Percentiles rank a stretch among this genome's conserved stretches.
Evolutionary conservation across 2,329 filamentous ascomycete genomes (phyloP).

Genomic region (Microdochium paspali): DNA sequence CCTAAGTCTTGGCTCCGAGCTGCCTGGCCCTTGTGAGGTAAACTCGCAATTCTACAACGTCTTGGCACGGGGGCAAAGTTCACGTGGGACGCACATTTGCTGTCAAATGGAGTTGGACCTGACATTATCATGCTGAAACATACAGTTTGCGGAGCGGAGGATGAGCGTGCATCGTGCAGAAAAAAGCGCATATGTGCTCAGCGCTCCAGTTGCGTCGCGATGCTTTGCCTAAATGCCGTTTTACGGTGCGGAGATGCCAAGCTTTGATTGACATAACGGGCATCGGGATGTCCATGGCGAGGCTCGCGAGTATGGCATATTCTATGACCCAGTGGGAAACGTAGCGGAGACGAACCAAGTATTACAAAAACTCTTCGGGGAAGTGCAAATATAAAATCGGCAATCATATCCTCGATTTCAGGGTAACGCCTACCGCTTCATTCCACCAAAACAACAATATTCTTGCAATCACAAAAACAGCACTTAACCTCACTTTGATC

Average conservation of each 20-base stretch:
- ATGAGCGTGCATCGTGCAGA: not conserved
- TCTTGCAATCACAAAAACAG: not conserved
- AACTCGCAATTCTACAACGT: not conserved
- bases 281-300: too few species aligned
- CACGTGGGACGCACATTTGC: not conserved
- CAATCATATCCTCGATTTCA: too few species aligned
- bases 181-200: not conserved
- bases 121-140: too few species aligned
- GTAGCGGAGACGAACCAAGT: too few species aligned
- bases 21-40: not conserved
- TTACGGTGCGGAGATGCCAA: not conserved
- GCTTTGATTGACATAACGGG: too few species aligned
- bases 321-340: too few species aligned
- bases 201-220: not conserved
- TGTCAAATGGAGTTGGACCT: not conserved
- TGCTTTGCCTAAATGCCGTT: not conserved
- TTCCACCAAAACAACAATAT: too few species aligned
- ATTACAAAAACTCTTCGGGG: too few species aligned
- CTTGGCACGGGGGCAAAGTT: not conserved
- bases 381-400: too few species aligned
- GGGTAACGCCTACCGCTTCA: too few species aligned
- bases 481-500: slow-evolving; percentile 6
- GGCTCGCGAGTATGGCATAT: too few species aligned
- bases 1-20: not conserved
- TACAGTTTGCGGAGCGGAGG: too few species aligned